phyloP scores from a whole-genome alignment of 129 eudicot genomes.

The Helianthus tuberosus region DNA sequence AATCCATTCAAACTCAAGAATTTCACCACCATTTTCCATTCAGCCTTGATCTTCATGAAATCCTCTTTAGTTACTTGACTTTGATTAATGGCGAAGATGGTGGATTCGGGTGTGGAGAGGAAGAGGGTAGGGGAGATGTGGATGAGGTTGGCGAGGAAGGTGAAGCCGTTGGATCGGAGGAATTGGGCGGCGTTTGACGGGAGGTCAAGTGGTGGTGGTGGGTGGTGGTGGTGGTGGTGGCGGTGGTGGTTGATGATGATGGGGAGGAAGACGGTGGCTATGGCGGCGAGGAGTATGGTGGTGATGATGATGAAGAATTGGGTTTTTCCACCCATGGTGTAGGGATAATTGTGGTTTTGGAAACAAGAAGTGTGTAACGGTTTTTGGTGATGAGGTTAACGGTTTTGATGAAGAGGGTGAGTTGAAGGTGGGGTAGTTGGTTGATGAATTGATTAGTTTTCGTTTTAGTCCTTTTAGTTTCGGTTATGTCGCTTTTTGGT shows the following conservation, averaged over 20 bases:
- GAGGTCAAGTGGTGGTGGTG: conserved; percentile 38
- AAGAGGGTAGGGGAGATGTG: conserved; percentile 70
- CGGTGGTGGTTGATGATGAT: conserved; percentile 24
- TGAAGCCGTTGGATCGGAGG: conserved; percentile 59
- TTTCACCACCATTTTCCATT: conserved; percentile 51
- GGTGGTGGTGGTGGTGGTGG: conserved; percentile 25
- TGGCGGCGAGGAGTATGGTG: conserved; percentile 31
- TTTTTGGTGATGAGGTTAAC: neutral
- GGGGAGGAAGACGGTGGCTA: conserved; percentile 31
- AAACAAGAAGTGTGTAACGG: conserved; percentile 18
- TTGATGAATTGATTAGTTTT: neutral
- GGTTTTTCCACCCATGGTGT: conserved; percentile 5
- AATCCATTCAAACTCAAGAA: conserved; percentile 49
- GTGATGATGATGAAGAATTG: conserved; percentile 24
- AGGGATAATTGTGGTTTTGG: conserved; percentile 14
- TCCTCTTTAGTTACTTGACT: conserved; percentile 5
- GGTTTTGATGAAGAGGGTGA: neutral
- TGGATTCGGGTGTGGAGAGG: conserved; percentile 46
- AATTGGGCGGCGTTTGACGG: conserved; percentile 48
- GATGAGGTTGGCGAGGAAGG: conserved; percentile 57
- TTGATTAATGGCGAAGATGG: conserved; percentile 49
- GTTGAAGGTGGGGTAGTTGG: neutral
- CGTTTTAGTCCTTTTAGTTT: neutral
- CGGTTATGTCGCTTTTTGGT: neutral
- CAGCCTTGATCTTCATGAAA: conserved; percentile 19